These are phyloP conservation scores for Tylopilus orsonianus DNA, from an alignment of 1,284 basidiomycete genomes.

Conservation along the genomic window DNA sequence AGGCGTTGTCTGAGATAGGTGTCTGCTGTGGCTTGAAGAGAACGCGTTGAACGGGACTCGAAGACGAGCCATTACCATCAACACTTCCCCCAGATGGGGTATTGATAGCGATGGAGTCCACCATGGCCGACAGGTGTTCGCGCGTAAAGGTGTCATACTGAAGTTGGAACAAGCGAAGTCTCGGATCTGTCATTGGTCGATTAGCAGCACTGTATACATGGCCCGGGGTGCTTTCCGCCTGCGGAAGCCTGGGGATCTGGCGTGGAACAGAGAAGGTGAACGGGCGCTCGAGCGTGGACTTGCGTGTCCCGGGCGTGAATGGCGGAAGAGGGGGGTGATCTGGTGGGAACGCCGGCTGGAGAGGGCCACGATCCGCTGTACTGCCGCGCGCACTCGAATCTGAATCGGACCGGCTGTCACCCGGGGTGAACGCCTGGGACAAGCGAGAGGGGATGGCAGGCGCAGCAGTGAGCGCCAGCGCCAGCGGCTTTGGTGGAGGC, in stretches of 20 bases:
- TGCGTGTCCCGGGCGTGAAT: conserved; percentile 21
- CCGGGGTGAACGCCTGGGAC: conserved; percentile 32
- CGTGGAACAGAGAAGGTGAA: conserved; percentile 76
- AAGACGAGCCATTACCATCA: conserved; percentile 42
- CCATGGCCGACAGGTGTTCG: conserved; percentile 87
- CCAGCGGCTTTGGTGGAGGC: conserved; percentile 37
- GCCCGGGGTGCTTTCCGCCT: conserved; percentile 56
- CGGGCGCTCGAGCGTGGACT: conserved; percentile 49
- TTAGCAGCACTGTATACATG: conserved; percentile 35
- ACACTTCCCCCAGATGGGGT: conserved; percentile 58
- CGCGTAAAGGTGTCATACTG: conserved; percentile 93
- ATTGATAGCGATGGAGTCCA: conserved; percentile 84
- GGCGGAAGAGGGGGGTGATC: conserved; percentile 20
- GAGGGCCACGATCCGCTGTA: conserved; percentile 9
- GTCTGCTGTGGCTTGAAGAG: conserved; percentile 46
- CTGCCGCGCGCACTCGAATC: conserved; percentile 14
- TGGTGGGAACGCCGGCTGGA: conserved; percentile 21
- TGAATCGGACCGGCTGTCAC: conserved; percentile 30
- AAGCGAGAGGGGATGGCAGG: conserved; percentile 39
- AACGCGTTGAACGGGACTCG: conserved; percentile 40
- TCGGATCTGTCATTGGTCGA: conserved; percentile 62
- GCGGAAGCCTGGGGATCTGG: conserved; percentile 40
- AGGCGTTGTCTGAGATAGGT: conserved; percentile 40
- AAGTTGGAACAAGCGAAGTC: conserved; percentile 84
- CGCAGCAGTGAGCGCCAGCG: conserved; percentile 29